A percentile compares a stretch with the other conserved stretches of the same genome.
Evolutionary conservation across 768 basidiomycete species (phyloP).

Genomic region (Russula virescens): DNA sequence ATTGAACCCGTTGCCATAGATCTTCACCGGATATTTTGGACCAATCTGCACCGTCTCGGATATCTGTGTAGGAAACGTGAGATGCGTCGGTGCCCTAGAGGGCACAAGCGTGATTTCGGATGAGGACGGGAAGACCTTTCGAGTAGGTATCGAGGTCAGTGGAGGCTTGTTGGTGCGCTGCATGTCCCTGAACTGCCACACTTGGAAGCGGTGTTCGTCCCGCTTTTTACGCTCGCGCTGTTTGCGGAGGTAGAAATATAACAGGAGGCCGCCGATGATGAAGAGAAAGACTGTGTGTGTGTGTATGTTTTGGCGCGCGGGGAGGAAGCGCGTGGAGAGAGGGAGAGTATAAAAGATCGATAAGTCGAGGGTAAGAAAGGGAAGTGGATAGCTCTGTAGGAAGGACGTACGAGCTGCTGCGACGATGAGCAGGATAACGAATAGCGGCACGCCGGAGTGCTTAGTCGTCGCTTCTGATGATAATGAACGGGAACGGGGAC

Average conservation of each 20-base stretch:
- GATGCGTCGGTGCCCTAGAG: background rate
- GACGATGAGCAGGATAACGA: background rate
- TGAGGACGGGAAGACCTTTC: background rate
- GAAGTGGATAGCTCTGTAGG: too few species aligned
- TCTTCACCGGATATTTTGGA: too few species aligned
- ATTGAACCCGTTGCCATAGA: too few species aligned
- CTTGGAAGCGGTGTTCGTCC: background rate
- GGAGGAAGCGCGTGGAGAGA: too few species aligned
- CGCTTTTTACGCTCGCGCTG: background rate
- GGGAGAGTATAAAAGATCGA: background rate
- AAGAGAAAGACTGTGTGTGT: background rate
- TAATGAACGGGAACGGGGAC: too few species aligned
- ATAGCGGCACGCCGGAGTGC: background rate
- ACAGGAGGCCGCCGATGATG: background rate
- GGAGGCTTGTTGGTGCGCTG: too few species aligned
- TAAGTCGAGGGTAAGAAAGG: background rate
- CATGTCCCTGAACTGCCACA: background rate
- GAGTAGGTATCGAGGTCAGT: too few species aligned
- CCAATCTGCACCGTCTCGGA: too few species aligned
- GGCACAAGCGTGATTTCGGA: background rate
- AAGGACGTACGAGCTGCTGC: background rate
- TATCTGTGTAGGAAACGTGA: too few species aligned
- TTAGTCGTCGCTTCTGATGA: too few species aligned
- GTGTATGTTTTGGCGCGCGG: background rate
- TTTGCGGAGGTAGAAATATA: background rate